These are phyloP conservation scores for Paecilomyces formosus DNA, from an alignment of 2,329 filamentous ascomycete species.

Conservation along the genomic window DNA sequence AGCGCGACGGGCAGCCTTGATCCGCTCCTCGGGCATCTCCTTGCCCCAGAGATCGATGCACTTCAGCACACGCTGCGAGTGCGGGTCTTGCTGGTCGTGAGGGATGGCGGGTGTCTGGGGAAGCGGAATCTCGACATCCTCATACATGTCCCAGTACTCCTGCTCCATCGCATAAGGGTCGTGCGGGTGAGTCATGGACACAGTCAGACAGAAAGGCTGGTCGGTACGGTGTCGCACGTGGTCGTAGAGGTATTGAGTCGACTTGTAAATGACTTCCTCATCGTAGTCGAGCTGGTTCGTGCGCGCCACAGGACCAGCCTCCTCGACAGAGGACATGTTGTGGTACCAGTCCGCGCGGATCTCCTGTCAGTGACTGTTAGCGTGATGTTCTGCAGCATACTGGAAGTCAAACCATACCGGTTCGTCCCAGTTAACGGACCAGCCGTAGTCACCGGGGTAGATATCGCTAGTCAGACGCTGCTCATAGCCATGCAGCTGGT, in stretches of 20 bases:
- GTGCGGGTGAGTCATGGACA: constrained; percentile 89
- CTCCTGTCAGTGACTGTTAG: constrained; percentile 18
- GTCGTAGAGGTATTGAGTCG: constrained; percentile 83
- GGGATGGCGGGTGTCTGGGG: constrained; percentile 66
- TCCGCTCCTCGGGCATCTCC: constrained; percentile 75
- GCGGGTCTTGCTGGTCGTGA: constrained; percentile 74
- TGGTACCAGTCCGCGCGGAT: constrained; percentile 86
- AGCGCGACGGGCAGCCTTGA: constrained; percentile 75
- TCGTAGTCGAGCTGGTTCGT: constrained; percentile 96
- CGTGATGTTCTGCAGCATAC: not conserved
- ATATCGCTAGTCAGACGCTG: constrained; percentile 89
- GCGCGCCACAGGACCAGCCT: constrained; percentile 79
- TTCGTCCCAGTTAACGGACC: constrained; percentile 93
- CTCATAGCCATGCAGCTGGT: constrained; percentile 92
- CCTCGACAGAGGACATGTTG: constrained; percentile 87
- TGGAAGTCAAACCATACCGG: constrained; percentile 42
- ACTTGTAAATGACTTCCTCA: constrained; percentile 90
- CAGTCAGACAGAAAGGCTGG: constrained; percentile 79
- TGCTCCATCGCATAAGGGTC: constrained; percentile 92
- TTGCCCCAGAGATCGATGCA: constrained; percentile 82
- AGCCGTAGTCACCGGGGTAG: constrained; percentile 89
- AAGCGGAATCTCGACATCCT: constrained; percentile 77
- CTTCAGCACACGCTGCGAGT: constrained; percentile 79
- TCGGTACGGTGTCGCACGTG: constrained; percentile 73
- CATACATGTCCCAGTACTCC: constrained; percentile 89